A percentile compares a stretch with the other conserved stretches of the same genome.
Evolutionary conservation across 768 basidiomycete species (phyloP).

Genomic region (Jaapia argillacea): DNA sequence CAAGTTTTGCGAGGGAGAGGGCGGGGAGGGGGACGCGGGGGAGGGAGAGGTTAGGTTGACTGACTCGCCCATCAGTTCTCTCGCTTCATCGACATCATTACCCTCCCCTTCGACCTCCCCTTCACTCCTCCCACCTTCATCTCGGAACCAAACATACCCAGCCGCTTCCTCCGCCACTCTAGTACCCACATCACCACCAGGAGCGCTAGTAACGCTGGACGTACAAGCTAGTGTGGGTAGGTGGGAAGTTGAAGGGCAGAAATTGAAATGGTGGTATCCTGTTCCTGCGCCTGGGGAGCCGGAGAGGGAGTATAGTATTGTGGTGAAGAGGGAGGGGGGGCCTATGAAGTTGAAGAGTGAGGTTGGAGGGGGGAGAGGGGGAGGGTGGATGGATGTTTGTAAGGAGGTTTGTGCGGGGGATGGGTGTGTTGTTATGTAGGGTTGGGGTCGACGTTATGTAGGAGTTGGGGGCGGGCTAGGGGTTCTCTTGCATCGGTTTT

Average conservation of each 20-base stretch:
- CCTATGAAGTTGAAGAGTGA: conserved; percentile 17
- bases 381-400: neutral
- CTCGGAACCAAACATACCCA: neutral
- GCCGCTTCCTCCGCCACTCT: conserved; percentile 12
- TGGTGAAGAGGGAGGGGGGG: conserved; percentile 18
- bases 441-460: too few relatives aligned
- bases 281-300: conserved; percentile 18
- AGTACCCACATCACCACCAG: conserved; percentile 2
- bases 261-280: conserved; percentile 31
- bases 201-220: conserved; percentile 25
- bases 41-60: conserved; percentile 6
- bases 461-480: too few relatives aligned
- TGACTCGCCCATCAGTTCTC: conserved; percentile 2
- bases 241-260: conserved; percentile 37
- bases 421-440: neutral
- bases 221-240: conserved; percentile 37
- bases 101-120: too few relatives aligned
- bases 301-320: conserved; percentile 21
- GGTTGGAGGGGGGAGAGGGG: conserved; percentile 1
- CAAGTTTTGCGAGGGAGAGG: conserved; percentile 2
- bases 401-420: conserved; percentile 1
- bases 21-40: conserved; percentile 2
- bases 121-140: neutral
- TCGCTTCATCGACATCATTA: neutral
- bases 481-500: too few relatives aligned